Base-by-base conservation (phyloP, 768 basidiomycete genomes). In the Pleurotus citrinopileatus region DNA sequence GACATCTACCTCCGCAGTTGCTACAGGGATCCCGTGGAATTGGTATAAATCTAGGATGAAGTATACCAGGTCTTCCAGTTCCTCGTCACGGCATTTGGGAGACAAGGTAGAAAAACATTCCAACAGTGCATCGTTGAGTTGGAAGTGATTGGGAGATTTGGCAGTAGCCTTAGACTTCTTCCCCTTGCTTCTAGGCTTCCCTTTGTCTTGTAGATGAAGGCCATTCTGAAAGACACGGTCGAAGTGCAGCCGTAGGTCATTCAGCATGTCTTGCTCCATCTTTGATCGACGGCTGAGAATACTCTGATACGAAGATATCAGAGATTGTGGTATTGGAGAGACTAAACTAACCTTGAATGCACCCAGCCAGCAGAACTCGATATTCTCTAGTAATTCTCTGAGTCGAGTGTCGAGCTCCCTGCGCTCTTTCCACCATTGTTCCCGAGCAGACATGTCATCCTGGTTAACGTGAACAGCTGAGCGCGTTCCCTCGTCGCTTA, bases 331-430 rank as follows among this genome's bases (percentile, higher is more conserved):
- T 13, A 56, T 12, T 26, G 3, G 25, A 46, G 46, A 26, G 28
- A 28, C 13, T 54, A 7, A 53, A 61, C 76, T 28, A 46, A 94
- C 95, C 84, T 98, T 98, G 81, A 97, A 98, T 19, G 89, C 94
- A 1, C 97, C 96, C 2, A 99, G 76, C 97, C 97, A 98, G 63
- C 90, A 94, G 61, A 91, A 94, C 66, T 98, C 97, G 40, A 99
- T 86, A 58, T 87, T 92, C 58, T 83, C 82, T 28, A 97, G 66
- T 4, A 99, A 68, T 26, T 83, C 82, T 54, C 81, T 75, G 62
- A 99, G 65, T 20, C 93, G 79, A 43, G 73, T 74, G 62, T 98
- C 94, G n/a, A 98, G 76, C 19, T 77, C 80, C 20, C 73, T 70
- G 2, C 97, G 77, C 50, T 85, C 79, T 29, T 82, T 84, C 97